Percentiles rank a stretch among this genome's conserved stretches.
phyloP scores from a whole-genome alignment of 148 eudicot genomes.

The Salicornia ramosissima region DNA sequence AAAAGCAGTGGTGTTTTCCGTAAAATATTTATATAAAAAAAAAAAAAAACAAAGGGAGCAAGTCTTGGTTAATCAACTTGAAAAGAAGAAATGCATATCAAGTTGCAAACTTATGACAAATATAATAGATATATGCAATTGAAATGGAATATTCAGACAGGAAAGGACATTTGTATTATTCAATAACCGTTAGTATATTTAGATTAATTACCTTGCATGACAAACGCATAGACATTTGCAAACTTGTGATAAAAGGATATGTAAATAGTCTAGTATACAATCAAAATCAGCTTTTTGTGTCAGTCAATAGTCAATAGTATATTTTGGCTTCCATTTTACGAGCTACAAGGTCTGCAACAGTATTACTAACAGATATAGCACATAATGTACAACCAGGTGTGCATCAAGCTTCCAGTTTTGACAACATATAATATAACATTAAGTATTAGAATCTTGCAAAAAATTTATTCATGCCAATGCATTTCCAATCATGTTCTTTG shows the following conservation, averaged over 20 bases:
- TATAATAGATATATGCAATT: too few species aligned
- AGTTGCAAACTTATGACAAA: too few species aligned
- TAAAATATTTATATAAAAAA: background rate
- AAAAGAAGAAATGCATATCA: too few species aligned
- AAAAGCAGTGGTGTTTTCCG: background rate
- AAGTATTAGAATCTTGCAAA: background rate
- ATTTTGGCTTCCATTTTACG: background rate
- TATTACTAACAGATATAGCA: background rate
- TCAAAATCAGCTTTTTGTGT: too few species aligned
- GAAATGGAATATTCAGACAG: too few species aligned
- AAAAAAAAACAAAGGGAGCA: too few species aligned
- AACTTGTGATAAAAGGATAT: too few species aligned
- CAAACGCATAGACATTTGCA: too few species aligned
- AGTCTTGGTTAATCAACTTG: too few species aligned
- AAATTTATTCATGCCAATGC: background rate
- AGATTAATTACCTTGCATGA: too few species aligned
- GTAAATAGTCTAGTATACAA: too few species aligned
- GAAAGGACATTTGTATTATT: background rate
- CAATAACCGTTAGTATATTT: background rate
- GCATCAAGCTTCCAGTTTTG: background rate
- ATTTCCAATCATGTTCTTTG: background rate
- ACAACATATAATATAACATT: background rate
- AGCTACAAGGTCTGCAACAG: constrained; percentile 3
- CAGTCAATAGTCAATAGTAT: too few species aligned
- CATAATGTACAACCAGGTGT: background rate